Base-by-base conservation (phyloP, 139 green algal species). In the Tetraselmis striata region DNA sequence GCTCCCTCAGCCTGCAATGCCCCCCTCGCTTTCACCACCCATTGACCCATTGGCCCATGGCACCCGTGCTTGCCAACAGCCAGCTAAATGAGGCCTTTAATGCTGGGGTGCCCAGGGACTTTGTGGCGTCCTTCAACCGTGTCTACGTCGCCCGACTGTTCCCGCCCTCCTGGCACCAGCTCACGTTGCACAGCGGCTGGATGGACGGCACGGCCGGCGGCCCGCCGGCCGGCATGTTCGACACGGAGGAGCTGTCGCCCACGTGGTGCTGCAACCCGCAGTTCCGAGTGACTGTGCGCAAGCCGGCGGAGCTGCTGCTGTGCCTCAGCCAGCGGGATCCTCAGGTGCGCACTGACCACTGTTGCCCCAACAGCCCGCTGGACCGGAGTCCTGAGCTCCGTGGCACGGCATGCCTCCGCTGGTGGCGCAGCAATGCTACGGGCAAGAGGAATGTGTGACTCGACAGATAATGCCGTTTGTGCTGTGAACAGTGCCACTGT, bases 201-300 rank as follows among this genome's bases (percentile, higher is more conserved):
- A 28, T 91, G 86, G 86, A 91, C 58, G 88, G 88, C 24, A 85
- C 88, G 11, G 86, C 83, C 29, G 86, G 88, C 1, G 88, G 88
- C 2, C 88, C 88, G 28, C 77, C 77, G 28, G 25, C 77, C 77
- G 28, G 77, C 77, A 80, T 28, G 30, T 45, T 32, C 27, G 28
- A 77, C 28, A 31, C 30, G n/a, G 26, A 58, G 1, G 79, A 23
- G 29, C 76, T 28, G 59, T 85, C 76, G 59, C 85, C 83, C 67
- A 90, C 88, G 1, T 92, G 88, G 88, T 90, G 86, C 83, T 92
- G 85, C 81, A 90, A 90, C 82, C 88, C 86, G 1, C 88, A 92
- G 85, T 92, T 92, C 75, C 59, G 85, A 23, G 32, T 88, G 59
- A 87, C 84, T 2, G 76, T 84, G 28, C 79, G 87, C 25, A 89